These are phyloP conservation scores for Gracilaria caudata DNA, from an alignment of 23 red algal genomes.

Conservation along the genomic window DNA sequence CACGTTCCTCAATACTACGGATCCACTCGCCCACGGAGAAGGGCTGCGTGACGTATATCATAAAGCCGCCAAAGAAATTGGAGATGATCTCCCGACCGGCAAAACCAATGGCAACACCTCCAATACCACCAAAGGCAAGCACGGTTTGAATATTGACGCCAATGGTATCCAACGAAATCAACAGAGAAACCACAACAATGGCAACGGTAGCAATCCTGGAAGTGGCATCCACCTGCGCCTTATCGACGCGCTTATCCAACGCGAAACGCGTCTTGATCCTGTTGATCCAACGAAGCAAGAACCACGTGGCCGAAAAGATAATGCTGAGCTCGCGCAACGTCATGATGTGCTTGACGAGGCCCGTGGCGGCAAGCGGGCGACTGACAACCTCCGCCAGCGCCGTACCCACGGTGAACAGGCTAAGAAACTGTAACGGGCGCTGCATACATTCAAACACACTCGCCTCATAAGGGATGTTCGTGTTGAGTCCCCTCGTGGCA, in stretches of 20 bases:
- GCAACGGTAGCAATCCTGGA: constrained; percentile 87
- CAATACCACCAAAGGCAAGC: constrained; percentile 99
- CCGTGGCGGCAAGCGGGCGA: constrained; percentile 86
- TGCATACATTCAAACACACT: constrained; percentile 99
- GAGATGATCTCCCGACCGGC: constrained; percentile 98
- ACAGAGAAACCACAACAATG: constrained; percentile 69
- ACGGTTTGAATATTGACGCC: constrained; percentile 97
- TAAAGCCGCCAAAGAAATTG: constrained; percentile 99
- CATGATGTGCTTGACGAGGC: constrained; percentile 82
- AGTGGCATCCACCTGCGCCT: constrained; percentile 92
- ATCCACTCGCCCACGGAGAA: constrained; percentile 99
- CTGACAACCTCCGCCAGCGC: constrained; percentile 92
- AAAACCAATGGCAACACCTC: constrained; percentile 99
- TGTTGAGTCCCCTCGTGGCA: constrained; percentile 48
- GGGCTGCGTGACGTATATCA: constrained; percentile 95
- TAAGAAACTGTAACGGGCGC: constrained; percentile 95
- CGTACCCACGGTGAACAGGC: constrained; percentile 87
- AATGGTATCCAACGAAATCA: constrained; percentile 96
- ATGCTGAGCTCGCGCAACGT: constrained; percentile 92
- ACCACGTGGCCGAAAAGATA: constrained; percentile 95
- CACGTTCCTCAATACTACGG: constrained; percentile 86
- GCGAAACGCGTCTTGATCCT: constrained; percentile 89
- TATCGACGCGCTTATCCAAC: constrained; percentile 84
- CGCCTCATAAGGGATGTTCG: constrained; percentile 82
- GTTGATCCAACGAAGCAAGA: constrained; percentile 95